Conservation (phyloP, 2,329 filamentous ascomycete genomes). For the Fusarium tuaranense region DNA sequence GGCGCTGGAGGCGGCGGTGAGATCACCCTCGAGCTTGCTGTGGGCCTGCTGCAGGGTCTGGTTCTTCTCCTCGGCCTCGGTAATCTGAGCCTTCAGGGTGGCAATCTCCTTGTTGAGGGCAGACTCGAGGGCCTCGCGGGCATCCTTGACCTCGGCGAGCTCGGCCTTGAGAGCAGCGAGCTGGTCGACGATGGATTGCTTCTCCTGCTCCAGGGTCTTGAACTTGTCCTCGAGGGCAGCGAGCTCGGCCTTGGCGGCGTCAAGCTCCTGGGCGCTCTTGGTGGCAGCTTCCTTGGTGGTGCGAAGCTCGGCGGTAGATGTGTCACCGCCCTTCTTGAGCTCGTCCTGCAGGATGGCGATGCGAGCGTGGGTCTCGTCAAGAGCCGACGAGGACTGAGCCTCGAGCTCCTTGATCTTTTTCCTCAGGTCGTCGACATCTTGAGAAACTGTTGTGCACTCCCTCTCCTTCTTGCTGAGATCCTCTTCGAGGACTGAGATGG, state of each 20-base stretch:
- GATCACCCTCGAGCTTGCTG: constrained; percentile 47
- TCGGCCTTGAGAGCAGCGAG: constrained; percentile 49
- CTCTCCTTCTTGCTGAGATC: constrained; percentile 54
- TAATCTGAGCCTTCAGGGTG: constrained; percentile 50
- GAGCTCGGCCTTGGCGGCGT: constrained; percentile 40
- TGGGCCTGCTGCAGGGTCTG: constrained; percentile 46
- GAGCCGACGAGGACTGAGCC: constrained; percentile 44
- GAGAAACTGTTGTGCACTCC: constrained; percentile 48
- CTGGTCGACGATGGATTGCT: constrained; percentile 48
- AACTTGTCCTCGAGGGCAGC: constrained; percentile 43
- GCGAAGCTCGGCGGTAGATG: constrained; percentile 40
- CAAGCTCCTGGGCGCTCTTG: constrained; percentile 38
- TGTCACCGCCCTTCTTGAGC: constrained; percentile 45
- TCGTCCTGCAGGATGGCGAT: constrained; percentile 51
- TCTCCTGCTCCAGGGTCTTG: constrained; percentile 43
- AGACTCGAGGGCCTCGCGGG: constrained; percentile 49
- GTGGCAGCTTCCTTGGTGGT: constrained; percentile 41
- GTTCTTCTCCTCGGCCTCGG: constrained; percentile 49
- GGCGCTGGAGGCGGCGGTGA: constrained; percentile 44
- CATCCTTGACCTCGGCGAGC: constrained; percentile 50
- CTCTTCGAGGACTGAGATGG: constrained; percentile 47
- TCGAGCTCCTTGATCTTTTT: constrained; percentile 54
- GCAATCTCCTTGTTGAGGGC: constrained; percentile 48
- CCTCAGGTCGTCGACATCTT: constrained; percentile 53
- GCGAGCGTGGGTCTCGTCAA: constrained; percentile 49